Base-by-base conservation (phyloP, 176 grass and related monocot species). In the Tuctoria greenei region DNA sequence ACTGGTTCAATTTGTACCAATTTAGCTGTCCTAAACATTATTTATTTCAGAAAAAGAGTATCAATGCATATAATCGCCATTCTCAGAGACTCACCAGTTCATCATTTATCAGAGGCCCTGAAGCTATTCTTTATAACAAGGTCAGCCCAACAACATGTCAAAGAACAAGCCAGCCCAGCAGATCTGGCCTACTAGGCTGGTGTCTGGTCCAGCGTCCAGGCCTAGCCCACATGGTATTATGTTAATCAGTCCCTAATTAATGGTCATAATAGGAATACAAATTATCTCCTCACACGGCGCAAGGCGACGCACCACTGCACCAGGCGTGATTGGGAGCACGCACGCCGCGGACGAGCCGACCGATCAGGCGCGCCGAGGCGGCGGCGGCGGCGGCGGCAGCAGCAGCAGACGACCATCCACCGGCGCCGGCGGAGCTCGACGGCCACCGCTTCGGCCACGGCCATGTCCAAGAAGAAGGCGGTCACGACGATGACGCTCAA, bases 391-490 rank as follows among this genome's bases (percentile, higher is more conserved):
- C n/a, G n/a, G n/a, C n/a, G n/a, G n/a, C n/a, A n/a, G n/a, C 27
- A 26, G n/a, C 21, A 6, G 62, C 63, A 10, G 66, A 49, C 67
- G 65, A 10, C n/a, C 66, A 7, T 42, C 55, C 45, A 34, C 72
- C 68, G 78, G 8, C 82, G 51, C 61, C 67, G 83, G 60, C 74
- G 67, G 42, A 40, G 57, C 58, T 47, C 75, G 52, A 78, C 83
- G 52, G 74, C 73, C 45, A 54, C 28, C 28, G 62, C 11, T 45
- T 27, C 46, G 67, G 51, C 23, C 41, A 68, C 51, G 18, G 82
- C 61, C 84, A 98, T 98, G 91, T 93, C 86, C 86, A 97, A 93
- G 95, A 97, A 97, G 91, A 97, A 97, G 73, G 78, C 77, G 50
- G 69, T 78, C 10, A 92, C 79, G 26, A 98, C 95, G 75, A 94